These are phyloP conservation scores for Sequoiadendron giganteum DNA, from an alignment of 75 land plant species.

Conservation along the genomic window DNA sequence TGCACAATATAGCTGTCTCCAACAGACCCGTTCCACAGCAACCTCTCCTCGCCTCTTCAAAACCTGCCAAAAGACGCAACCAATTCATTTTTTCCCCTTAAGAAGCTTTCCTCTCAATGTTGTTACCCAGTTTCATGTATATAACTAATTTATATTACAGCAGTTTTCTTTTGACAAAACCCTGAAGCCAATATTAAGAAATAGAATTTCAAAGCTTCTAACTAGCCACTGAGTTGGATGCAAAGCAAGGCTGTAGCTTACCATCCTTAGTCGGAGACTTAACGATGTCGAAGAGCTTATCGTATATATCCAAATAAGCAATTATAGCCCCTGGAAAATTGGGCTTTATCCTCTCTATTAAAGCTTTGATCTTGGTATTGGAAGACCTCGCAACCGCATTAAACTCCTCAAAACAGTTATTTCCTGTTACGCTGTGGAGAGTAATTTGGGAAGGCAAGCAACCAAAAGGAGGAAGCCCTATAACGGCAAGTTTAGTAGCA, in stretches of 20 bases:
- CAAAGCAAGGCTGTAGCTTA: not conserved
- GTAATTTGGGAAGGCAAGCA: constrained; percentile 55
- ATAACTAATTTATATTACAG: too few relatives aligned
- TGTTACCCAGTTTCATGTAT: too few relatives aligned
- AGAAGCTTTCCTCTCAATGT: not conserved
- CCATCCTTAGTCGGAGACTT: constrained; percentile 37
- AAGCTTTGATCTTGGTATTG: constrained; percentile 31
- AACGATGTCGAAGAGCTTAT: constrained; percentile 27
- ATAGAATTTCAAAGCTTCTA: too few relatives aligned
- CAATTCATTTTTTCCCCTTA: not conserved
- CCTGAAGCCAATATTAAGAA: too few relatives aligned
- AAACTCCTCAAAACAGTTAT: constrained; percentile 1
- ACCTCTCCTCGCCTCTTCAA: constrained; percentile 25
- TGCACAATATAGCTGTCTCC: constrained; percentile 33
- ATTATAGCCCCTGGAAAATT: constrained; percentile 15
- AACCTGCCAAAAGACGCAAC: constrained; percentile 16
- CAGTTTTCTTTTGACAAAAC: too few relatives aligned
- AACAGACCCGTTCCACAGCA: constrained; percentile 56
- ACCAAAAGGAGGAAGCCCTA: constrained; percentile 63
- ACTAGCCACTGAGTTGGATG: too few relatives aligned
- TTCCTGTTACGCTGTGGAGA: not conserved
- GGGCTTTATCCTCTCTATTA: constrained; percentile 10
- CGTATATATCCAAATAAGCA: constrained; percentile 32
- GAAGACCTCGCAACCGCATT: constrained; percentile 27
- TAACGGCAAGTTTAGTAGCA: constrained; percentile 28